Conservation (phyloP, 495 filamentous ascomycete genomes). For the Terfezia boudieri region DNA sequence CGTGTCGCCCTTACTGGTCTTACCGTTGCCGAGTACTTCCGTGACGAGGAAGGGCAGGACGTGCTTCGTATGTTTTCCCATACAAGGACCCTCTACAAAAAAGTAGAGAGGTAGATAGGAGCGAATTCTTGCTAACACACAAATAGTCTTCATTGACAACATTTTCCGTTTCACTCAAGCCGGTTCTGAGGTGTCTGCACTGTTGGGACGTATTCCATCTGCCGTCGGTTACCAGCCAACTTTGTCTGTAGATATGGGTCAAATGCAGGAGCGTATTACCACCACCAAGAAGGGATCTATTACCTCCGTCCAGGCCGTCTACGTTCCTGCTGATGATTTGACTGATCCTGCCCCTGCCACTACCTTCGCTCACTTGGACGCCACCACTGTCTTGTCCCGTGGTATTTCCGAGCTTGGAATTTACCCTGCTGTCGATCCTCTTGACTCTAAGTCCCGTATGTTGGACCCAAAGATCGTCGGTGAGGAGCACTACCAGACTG, state of each 20-base stretch:
- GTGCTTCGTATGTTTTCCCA: constrained; percentile 21
- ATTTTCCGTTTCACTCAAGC: constrained; percentile 99
- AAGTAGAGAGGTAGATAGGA: too few relatives aligned
- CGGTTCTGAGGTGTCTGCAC: constrained; percentile 98
- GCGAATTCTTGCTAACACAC: constrained; percentile 31
- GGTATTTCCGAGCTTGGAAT: constrained; percentile 99
- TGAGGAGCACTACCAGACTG: constrained; percentile 89
- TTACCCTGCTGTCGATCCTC: constrained; percentile 98
- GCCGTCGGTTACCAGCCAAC: constrained; percentile 99
- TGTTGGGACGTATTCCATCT: constrained; percentile 98
- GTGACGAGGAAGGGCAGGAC: constrained; percentile 95
- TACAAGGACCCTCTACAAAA: too few relatives aligned
- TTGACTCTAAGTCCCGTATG: constrained; percentile 99
- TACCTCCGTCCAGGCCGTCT: constrained; percentile 98
- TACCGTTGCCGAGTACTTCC: constrained; percentile 90
- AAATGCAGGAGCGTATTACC: constrained; percentile 99
- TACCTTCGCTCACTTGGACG: constrained; percentile 99
- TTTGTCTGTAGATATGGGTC: constrained; percentile 98
- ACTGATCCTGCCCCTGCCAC: constrained; percentile 98
- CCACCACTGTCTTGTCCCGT: constrained; percentile 99
- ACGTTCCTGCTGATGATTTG: constrained; percentile 99
- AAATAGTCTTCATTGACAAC: constrained; percentile 94
- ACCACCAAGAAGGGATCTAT: constrained; percentile 99
- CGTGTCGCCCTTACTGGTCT: constrained; percentile 94
- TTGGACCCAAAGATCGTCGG: constrained; percentile 95